These are phyloP conservation scores for Gossypium herbaceum DNA, from an alignment of 345 rosid species.

Conservation along the genomic window DNA sequence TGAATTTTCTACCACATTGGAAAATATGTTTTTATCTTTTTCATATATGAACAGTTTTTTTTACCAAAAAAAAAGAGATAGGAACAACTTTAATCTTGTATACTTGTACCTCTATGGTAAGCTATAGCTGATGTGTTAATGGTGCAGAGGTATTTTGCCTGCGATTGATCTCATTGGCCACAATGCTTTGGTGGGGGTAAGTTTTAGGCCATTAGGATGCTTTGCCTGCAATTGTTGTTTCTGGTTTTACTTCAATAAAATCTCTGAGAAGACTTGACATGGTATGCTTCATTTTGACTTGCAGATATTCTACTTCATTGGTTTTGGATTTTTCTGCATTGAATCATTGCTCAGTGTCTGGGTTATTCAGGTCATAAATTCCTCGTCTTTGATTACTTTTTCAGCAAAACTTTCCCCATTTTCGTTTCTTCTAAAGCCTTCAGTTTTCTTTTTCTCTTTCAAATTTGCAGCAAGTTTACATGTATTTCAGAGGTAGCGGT, in stretches of 20 bases:
- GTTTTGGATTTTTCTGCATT: conserved; percentile 68
- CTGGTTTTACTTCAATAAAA: background rate
- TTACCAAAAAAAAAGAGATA: too few relatives aligned
- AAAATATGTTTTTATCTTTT: too few relatives aligned
- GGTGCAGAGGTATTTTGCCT: conserved; percentile 85
- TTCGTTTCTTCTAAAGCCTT: background rate
- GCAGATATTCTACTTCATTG: conserved; percentile 91
- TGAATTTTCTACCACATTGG: too few relatives aligned
- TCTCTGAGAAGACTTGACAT: conserved; percentile 3
- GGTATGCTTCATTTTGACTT: conserved; percentile 12
- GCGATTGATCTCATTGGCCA: conserved; percentile 61
- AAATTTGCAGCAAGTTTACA: conserved; percentile 83
- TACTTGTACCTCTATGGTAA: background rate
- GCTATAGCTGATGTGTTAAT: conserved; percentile 24
- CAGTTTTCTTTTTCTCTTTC: conserved; percentile 3
- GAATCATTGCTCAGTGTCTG: conserved; percentile 91
- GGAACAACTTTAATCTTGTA: background rate
- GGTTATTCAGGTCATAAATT: conserved; percentile 84
- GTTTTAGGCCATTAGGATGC: conserved; percentile 9
- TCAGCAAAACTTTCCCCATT: background rate
- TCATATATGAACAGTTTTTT: too few relatives aligned
- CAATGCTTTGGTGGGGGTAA: conserved; percentile 76
- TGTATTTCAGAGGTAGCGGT: conserved; percentile 90
- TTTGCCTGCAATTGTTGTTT: background rate
- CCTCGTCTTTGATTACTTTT: conserved; percentile 15